These are phyloP conservation scores for Pichia eremophila DNA, from an alignment of 805 yeast genomes.

Conservation along the genomic window DNA sequence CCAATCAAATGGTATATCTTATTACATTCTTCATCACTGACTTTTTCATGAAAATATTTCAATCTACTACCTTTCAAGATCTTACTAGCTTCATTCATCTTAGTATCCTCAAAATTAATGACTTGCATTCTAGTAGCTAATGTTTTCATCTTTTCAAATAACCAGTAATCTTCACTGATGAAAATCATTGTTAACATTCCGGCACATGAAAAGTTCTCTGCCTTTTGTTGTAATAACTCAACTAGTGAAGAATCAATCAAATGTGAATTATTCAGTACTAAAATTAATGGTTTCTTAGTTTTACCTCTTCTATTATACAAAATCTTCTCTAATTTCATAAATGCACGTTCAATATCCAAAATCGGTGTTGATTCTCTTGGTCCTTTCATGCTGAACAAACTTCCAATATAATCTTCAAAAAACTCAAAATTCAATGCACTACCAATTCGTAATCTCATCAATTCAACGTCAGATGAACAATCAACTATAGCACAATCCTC, in stretches of 20 bases:
- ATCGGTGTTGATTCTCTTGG: constrained; percentile 80
- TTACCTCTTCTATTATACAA: constrained; percentile 42
- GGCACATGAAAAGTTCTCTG: constrained; percentile 67
- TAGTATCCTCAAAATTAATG: constrained; percentile 56
- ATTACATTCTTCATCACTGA: constrained; percentile 26
- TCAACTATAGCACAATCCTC: constrained; percentile 61
- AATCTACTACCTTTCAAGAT: constrained; percentile 46
- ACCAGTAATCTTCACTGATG: constrained; percentile 82
- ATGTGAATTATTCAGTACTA: constrained; percentile 69
- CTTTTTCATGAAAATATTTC: constrained; percentile 30
- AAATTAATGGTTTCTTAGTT: constrained; percentile 46
- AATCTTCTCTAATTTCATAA: constrained; percentile 63
- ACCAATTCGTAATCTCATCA: constrained; percentile 68
- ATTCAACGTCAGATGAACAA: constrained; percentile 81
- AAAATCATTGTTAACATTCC: constrained; percentile 59
- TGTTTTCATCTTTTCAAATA: constrained; percentile 64
- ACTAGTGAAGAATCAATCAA: constrained; percentile 64
- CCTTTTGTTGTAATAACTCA: constrained; percentile 74
- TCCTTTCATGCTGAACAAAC: constrained; percentile 70
- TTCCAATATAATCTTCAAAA: constrained; percentile 77
- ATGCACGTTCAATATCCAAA: constrained; percentile 75
- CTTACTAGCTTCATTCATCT: constrained; percentile 42
- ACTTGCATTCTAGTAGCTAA: constrained; percentile 70
- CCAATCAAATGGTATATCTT: constrained; percentile 63
- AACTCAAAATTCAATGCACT: constrained; percentile 64